Conservation (phyloP, 2,329 filamentous ascomycete species). For the Aspergillus quadricinctus region DNA sequence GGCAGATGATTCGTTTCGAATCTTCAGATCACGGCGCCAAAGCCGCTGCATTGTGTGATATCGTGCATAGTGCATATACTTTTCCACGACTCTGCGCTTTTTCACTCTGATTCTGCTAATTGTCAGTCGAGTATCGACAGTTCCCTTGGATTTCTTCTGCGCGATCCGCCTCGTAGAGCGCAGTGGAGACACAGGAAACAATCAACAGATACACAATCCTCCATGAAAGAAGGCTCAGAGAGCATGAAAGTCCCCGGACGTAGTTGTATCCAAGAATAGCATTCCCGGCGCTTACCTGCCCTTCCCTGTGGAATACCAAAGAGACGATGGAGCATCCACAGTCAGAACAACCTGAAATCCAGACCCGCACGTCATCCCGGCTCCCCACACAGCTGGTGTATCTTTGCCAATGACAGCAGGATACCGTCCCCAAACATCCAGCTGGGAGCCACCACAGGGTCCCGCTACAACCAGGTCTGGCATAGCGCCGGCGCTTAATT, state of each 20-base stretch:
- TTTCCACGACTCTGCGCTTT: not conserved
- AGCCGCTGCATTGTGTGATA: not conserved
- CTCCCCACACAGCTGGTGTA: not conserved
- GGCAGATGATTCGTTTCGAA: not conserved
- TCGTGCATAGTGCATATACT: not conserved
- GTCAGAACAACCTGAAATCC: not conserved
- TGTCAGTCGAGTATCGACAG: not conserved
- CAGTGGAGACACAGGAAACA: too few species aligned
- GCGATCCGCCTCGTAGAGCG: not conserved
- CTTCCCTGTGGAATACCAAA: not conserved
- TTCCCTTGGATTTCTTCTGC: not conserved
- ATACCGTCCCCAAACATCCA: not conserved
- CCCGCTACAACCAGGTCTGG: not conserved
- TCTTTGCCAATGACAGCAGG: not conserved
- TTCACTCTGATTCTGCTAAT: not conserved
- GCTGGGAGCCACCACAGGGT: constrained; percentile 3
- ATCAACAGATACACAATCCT: not conserved
- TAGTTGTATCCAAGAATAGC: not conserved
- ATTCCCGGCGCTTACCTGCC: not conserved
- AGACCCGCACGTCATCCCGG: not conserved
- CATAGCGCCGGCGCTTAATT: constrained; percentile 20
- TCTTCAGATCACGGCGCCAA: not conserved
- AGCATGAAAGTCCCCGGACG: not conserved
- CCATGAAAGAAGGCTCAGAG: not conserved
- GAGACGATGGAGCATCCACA: not conserved